phyloP scores from a whole-genome alignment of 2,329 filamentous ascomycete species.

The Mycosphaerelloides madeirae region DNA sequence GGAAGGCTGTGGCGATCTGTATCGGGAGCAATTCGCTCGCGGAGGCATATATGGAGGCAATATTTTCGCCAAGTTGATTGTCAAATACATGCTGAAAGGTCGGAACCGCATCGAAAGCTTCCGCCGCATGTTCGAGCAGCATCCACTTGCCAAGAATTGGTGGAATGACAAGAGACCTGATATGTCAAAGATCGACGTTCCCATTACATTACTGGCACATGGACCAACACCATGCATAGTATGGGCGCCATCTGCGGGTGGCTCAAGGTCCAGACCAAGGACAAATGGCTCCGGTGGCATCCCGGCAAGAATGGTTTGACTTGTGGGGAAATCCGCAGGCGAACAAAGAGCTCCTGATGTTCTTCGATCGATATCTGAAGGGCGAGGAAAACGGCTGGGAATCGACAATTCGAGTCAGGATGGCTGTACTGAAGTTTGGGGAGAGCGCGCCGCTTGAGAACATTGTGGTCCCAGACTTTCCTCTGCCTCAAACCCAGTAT shows the following conservation, averaged over 20 bases:
- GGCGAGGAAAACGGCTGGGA: slow-evolving; percentile 45
- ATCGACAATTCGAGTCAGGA: slow-evolving; percentile 43
- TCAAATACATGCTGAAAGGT: slow-evolving; percentile 22
- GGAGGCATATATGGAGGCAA: slow-evolving; percentile 40
- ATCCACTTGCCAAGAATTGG: slow-evolving; percentile 20
- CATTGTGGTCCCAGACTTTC: slow-evolving; percentile 28
- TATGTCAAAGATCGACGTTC: slow-evolving; percentile 24
- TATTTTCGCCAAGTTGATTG: slow-evolving; percentile 35
- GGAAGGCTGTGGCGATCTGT: slow-evolving; percentile 46
- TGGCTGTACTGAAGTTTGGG: slow-evolving; percentile 36
- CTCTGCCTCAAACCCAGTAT: slow-evolving; percentile 17
- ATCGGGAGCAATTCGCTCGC: slow-evolving; percentile 43
- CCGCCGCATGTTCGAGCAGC: slow-evolving; percentile 18
- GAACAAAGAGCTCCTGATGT: slow-evolving; percentile 37
- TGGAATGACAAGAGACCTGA: slow-evolving; percentile 26
- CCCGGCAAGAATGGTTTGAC: slow-evolving; percentile 46
- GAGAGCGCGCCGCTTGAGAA: slow-evolving; percentile 30
- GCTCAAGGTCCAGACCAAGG: slow-evolving; percentile 33
- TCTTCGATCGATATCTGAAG: slow-evolving; percentile 47
- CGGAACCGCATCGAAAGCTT: slow-evolving; percentile 19
- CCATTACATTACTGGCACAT: slow-evolving; percentile 22
- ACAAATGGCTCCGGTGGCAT: slow-evolving; percentile 45
- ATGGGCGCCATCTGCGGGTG: slow-evolving; percentile 32
- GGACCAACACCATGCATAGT: slow-evolving; percentile 20
- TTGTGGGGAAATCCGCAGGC: slow-evolving; percentile 35